A percentile compares a stretch with the other conserved stretches of the same genome.
Conservation (phyloP, 495 filamentous ascomycete genomes). For the Penicillium herquei region DNA sequence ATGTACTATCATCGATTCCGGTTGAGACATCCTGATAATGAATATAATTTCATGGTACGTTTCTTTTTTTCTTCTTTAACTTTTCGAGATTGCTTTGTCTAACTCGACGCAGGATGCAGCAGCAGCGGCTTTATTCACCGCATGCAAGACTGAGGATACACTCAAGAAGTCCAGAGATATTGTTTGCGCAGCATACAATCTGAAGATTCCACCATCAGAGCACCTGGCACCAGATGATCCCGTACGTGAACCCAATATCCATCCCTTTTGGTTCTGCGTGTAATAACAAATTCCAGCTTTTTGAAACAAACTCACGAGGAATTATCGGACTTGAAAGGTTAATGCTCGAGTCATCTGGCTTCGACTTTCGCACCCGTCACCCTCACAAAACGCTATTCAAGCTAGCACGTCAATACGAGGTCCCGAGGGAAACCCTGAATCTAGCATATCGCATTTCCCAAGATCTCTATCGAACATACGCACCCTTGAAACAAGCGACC, state of each 20-base stretch:
- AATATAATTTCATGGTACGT: slow-evolving; percentile 59
- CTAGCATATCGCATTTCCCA: slow-evolving; percentile 77
- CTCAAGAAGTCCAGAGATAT: slow-evolving; percentile 95
- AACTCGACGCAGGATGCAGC: slow-evolving; percentile 66
- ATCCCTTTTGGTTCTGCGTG: no score
- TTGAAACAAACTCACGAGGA: slow-evolving; percentile 70
- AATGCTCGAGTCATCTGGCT: slow-evolving; percentile 89
- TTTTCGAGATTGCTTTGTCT: slow-evolving; percentile 3
- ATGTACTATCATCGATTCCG: slow-evolving; percentile 89
- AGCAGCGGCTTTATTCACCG: slow-evolving; percentile 81
- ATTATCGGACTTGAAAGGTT: slow-evolving; percentile 88
- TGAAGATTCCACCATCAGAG: slow-evolving; percentile 69
- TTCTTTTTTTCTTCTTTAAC: background rate
- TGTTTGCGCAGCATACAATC: slow-evolving; percentile 82
- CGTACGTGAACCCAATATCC: slow-evolving; percentile 40
- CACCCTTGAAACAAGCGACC: slow-evolving; percentile 82
- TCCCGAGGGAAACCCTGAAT: slow-evolving; percentile 52
- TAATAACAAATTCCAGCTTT: slow-evolving; percentile 51
- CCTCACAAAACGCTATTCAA: slow-evolving; percentile 83
- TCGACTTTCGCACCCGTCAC: slow-evolving; percentile 91
- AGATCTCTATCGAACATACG: slow-evolving; percentile 90
- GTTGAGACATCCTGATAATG: slow-evolving; percentile 68
- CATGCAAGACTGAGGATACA: slow-evolving; percentile 97
- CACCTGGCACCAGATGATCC: slow-evolving; percentile 78
- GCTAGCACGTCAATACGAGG: slow-evolving; percentile 53